Evolutionary conservation across 1,139 yeast species (phyloP), one percentile per base, ranked within the genome.

Genomic region (Geotrichum reessii): DNA sequence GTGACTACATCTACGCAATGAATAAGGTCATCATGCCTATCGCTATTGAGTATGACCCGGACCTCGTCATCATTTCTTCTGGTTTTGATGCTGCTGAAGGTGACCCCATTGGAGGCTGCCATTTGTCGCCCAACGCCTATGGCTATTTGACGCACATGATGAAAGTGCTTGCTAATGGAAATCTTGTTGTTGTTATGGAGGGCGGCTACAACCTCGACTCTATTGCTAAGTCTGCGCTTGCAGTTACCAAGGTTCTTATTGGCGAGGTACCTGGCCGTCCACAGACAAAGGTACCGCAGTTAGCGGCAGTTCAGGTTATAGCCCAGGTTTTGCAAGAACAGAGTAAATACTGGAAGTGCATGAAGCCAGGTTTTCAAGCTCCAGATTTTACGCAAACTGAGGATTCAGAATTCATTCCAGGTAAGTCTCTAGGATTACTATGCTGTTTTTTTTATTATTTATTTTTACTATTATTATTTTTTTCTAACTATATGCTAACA

Each of bases 51-150:
- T 95, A 86, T 67, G 86, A 86, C 67, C 98, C 99, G 0, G 99
- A 95, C 73, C 78, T 95, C 64, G 91, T 91, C 6, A 89, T 95
- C 47, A 86, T 95, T 40, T 89, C 97, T 49, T 86, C 98, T 0
- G 99, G 99, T 0, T 93, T 93, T 69, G 99, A 93, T 75, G 99
- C 99, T 25, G 99, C 99, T 0, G 97, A 89, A 66, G 99, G 98
- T 57, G 99, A 95, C 73, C 86, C 90, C 59, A 89, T 95, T 64
- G 99, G 99, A n/a, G 96, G 95, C 47, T 93, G 97, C 71, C 95
- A 89, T 71, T 96, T 95, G 3, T 82, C 97, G 0, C 99, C 99
- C 1, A 87, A 91, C 50, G 97, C 97, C 19, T 95, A 93, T 71
- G 97, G 97, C 7, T 92, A 90, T 64, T 90, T 95, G 97, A 89